Conservation (phyloP, 1,139 yeast genomes). For the Pichia kudriavzevii region DNA sequence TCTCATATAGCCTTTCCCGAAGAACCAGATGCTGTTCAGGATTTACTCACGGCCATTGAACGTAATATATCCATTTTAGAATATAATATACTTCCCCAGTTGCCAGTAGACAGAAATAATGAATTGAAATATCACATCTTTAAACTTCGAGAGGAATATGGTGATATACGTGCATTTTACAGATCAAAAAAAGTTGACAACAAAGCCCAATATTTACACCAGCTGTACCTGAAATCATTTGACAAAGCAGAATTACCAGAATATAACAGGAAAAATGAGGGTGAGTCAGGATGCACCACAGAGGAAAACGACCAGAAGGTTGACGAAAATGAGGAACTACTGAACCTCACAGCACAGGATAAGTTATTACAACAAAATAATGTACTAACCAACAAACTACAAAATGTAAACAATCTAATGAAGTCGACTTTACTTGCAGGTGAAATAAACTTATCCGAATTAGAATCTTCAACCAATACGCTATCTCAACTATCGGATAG, state of each 20-base stretch:
- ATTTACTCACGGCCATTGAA: constrained; percentile 8
- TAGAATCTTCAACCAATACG: constrained; percentile 52
- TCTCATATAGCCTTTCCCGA: too few relatives aligned
- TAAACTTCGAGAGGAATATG: constrained; percentile 19
- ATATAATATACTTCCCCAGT: constrained; percentile 6
- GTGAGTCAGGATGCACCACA: not conserved
- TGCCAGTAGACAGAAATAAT: constrained; percentile 2
- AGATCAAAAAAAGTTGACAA: constrained; percentile 23
- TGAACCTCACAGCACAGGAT: constrained; percentile 22
- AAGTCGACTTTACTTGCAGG: constrained; percentile 37
- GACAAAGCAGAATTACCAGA: constrained; percentile 6
- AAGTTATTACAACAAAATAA: constrained; percentile 24
- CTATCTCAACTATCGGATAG: constrained; percentile 42
- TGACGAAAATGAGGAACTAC: too few relatives aligned
- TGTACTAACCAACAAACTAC: constrained; percentile 24
- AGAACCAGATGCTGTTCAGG: constrained; percentile 7
- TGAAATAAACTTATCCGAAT: constrained; percentile 52
- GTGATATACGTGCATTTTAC: constrained; percentile 21
- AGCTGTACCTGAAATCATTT: constrained; percentile 11
- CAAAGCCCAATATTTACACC: constrained; percentile 15
- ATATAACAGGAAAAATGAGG: too few relatives aligned
- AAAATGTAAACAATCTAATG: constrained; percentile 25
- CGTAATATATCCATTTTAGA: constrained; percentile 9
- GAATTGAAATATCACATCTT: constrained; percentile 12
- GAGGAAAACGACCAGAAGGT: constrained; percentile 20